Evolutionary conservation across 768 basidiomycete species (phyloP), one percentile per base, ranked within the genome.

Genomic region (Lactarius trivialis): DNA sequence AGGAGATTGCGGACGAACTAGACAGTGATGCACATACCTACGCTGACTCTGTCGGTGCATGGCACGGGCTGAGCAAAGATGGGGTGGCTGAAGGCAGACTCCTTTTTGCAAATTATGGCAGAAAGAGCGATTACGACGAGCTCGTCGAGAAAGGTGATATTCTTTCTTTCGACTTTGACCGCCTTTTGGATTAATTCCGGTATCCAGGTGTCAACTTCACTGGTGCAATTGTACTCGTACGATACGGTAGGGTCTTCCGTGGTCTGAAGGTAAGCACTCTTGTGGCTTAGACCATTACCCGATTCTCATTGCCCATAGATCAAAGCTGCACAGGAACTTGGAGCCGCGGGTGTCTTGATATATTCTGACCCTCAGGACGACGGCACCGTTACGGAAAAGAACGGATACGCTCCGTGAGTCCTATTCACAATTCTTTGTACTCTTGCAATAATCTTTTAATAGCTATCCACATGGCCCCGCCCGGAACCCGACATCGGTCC

Each of bases 361-460:
- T 95, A 91, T 76, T 85, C 83, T 37, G 93, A 96, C 72, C 87
- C 88, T 17, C 85, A 85, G 32, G 91, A 95, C 70, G 91, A 96
- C 67, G 93, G 93, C 4, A 81, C 76, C 56, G 87, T 92, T 24
- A 90, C 86, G 1, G 78, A 78, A 12, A 80, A 81, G 65, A 92
- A 93, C 60, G 93, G 90, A 11, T 93, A 86, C 70, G 73, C 81
- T 19, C 76, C 85, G 39, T 85, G 70, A 52, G 73, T 68, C 41
- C 37, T 24, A 56, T 19, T 52, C 39, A 50, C 50, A 28, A 19
- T 39, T 39, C 17, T 2, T 50, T 4, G 28, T 50, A 21, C 33
- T 30, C n/a, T 32, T 21, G 58, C 33, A 21, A 60, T 67, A 50
- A 56, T 3, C 32, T 9, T 36, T 26, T 28, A 32, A 28, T 33